Evolutionary conservation across 176 grass and related monocot species (phyloP).

Genomic region (Stipa capillata): DNA sequence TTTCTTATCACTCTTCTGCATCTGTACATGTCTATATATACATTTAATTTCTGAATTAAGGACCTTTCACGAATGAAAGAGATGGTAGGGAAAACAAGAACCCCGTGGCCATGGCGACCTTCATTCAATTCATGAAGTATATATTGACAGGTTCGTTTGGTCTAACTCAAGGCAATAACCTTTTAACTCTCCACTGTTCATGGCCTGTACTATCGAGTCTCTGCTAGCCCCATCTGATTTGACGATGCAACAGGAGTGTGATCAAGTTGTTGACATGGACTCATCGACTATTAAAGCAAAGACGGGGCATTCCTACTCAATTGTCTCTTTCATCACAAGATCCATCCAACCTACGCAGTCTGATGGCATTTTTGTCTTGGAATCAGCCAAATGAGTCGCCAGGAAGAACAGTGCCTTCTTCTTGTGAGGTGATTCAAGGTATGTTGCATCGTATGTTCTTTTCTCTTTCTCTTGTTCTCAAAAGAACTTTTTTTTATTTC

Average conservation of each 20-base stretch:
- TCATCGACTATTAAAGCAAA: not conserved
- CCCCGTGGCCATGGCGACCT: constrained; percentile 12
- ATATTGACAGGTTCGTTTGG: not conserved
- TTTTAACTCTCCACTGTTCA: constrained; percentile 3
- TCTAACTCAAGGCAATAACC: constrained; percentile 12
- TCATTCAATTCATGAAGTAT: too few species aligned
- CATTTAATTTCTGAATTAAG: not conserved
- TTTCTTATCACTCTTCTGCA: not conserved
- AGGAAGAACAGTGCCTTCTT: not conserved
- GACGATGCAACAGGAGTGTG: constrained; percentile 14
- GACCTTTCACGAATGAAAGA: not conserved
- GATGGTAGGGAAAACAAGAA: not conserved
- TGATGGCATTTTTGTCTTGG: constrained; percentile 8
- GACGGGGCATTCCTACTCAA: not conserved
- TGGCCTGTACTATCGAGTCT: not conserved
- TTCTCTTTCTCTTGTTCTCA: not conserved
- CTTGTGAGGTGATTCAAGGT: not conserved
- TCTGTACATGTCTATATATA: not conserved
- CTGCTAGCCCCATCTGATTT: constrained; percentile 20
- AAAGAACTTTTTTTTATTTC: not conserved
- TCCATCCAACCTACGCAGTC: not conserved
- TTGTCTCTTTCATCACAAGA: not conserved
- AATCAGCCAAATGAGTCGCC: not conserved
- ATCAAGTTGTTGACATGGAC: constrained; percentile 21
- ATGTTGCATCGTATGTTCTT: not conserved